These are phyloP conservation scores for Allodekkera sacchari DNA, from an alignment of 805 yeast genomes.

Conservation along the genomic window DNA sequence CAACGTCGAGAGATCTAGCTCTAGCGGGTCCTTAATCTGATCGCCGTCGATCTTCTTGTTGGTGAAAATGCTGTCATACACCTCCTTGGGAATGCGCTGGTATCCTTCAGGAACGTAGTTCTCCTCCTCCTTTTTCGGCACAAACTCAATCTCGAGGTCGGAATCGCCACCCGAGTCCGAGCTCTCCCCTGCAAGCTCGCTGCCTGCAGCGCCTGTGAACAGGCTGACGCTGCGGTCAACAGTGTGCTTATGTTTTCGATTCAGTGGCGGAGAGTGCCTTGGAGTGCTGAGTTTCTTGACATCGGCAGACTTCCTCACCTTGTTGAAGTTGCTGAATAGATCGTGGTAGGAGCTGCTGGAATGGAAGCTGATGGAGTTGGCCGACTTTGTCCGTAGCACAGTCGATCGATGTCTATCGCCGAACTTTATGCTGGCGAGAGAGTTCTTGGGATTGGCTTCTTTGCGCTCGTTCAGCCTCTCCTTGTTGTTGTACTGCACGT, in stretches of 20 bases:
- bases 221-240: slow-evolving; percentile 3
- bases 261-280: not conserved
- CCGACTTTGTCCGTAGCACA: slow-evolving; percentile 18
- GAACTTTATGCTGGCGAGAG: no score
- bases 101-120: slow-evolving; percentile 36
- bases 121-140: slow-evolving; percentile 28
- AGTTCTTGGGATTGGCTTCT: no score
- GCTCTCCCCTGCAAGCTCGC: no score
- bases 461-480: not conserved
- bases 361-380: slow-evolving; percentile 14
- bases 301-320: no score
- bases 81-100: slow-evolving; percentile 28
- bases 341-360: slow-evolving; percentile 2
- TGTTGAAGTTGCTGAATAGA: slow-evolving; percentile 11
- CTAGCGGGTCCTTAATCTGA: slow-evolving; percentile 16
- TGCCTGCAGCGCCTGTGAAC: no score
- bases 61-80: slow-evolving; percentile 20
- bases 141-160: slow-evolving; percentile 40
- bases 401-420: slow-evolving; percentile 7
- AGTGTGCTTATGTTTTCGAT: not conserved
- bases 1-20: slow-evolving; percentile 14
- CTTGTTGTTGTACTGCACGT: not conserved
- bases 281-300: no score
- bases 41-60: slow-evolving; percentile 3
- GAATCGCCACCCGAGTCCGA: slow-evolving; percentile 12